Conservation (phyloP, 2,329 filamentous ascomycete genomes). For the Lecanosticta acicola region DNA sequence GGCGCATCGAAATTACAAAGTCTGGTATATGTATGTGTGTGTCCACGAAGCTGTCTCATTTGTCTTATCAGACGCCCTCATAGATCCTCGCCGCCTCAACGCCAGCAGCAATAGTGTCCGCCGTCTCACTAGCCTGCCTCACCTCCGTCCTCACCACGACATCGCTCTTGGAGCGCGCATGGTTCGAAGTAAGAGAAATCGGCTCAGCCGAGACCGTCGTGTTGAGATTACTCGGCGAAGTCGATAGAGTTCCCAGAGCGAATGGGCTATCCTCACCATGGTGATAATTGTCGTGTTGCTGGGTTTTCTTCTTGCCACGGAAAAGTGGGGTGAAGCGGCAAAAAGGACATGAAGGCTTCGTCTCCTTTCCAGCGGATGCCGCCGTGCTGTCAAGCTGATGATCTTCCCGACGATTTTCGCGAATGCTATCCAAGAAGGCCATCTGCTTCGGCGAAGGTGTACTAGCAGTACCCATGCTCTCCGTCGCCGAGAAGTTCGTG, state of each 20-base stretch:
- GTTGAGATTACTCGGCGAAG: conserved; percentile 5
- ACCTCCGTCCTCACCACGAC: conserved; percentile 24
- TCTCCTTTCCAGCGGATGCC: too few relatives aligned
- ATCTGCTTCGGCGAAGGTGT: conserved; percentile 17
- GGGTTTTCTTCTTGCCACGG: not conserved
- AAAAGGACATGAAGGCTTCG: not conserved
- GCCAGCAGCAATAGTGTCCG: conserved; percentile 10
- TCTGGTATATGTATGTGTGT: too few relatives aligned
- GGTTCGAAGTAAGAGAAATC: conserved; percentile 16
- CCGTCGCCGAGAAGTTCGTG: conserved; percentile 10
- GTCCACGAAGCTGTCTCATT: too few relatives aligned
- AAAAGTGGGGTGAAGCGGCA: not conserved
- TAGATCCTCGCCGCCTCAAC: conserved; percentile 8
- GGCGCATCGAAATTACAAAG: too few relatives aligned
- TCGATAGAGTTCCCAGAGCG: not conserved
- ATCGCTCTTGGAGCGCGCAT: conserved; percentile 11
- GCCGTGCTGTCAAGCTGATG: too few relatives aligned
- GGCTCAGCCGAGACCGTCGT: conserved; percentile 14
- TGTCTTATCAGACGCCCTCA: conserved; percentile 10
- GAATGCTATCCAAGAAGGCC: conserved; percentile 20
- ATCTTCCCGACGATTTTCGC: conserved; percentile 13
- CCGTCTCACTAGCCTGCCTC: conserved; percentile 25
- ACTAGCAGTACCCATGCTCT: conserved; percentile 10
- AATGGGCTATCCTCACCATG: conserved; percentile 1
- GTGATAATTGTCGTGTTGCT: conserved; percentile 11